Evolutionary conservation across 495 filamentous ascomycete genomes (phyloP).

Genomic region (Penicillium cataractarum): DNA sequence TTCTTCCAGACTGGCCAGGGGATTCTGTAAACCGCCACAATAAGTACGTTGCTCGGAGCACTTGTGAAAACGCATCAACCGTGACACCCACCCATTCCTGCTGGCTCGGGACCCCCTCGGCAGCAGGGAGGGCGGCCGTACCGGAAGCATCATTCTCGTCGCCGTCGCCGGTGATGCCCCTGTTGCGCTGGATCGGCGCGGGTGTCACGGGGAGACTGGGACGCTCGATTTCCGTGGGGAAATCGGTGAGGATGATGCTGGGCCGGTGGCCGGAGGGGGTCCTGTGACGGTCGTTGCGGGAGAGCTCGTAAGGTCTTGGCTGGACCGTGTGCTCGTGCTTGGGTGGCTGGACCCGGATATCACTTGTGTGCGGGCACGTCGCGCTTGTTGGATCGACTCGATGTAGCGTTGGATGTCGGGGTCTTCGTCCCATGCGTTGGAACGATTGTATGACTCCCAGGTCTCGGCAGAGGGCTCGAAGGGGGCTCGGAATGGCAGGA

Average conservation of each 20-base stretch:
- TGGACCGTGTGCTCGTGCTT: constrained; percentile 11
- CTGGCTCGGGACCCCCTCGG: constrained; percentile 82
- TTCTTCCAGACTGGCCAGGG: constrained; percentile 67
- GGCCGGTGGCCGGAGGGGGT: constrained; percentile 38
- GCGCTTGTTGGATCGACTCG: constrained; percentile 66
- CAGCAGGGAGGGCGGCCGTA: constrained; percentile 59
- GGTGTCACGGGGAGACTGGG: constrained; percentile 92
- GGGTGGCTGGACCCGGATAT: constrained; percentile 33
- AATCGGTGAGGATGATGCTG: constrained; percentile 76
- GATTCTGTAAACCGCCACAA: constrained; percentile 70
- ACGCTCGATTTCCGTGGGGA: constrained; percentile 79
- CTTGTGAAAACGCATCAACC: constrained; percentile 53
- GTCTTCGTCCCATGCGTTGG: constrained; percentile 88
- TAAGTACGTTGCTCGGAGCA: constrained; percentile 61
- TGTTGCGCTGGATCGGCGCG: constrained; percentile 66
- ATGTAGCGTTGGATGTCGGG: constrained; percentile 83
- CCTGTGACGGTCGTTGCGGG: constrained; percentile 5
- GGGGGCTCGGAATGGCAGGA: constrained; percentile 26
- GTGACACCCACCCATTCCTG: constrained; percentile 85
- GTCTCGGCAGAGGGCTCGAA: constrained; percentile 50
- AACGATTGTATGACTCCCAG: constrained; percentile 66
- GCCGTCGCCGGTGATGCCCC: constrained; percentile 55
- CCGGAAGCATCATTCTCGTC: constrained; percentile 47
- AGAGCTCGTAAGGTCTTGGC: not conserved
- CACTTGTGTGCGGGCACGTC: constrained; percentile 62